Conservation (phyloP, 345 rosid species). For the Ceriops decandra region DNA sequence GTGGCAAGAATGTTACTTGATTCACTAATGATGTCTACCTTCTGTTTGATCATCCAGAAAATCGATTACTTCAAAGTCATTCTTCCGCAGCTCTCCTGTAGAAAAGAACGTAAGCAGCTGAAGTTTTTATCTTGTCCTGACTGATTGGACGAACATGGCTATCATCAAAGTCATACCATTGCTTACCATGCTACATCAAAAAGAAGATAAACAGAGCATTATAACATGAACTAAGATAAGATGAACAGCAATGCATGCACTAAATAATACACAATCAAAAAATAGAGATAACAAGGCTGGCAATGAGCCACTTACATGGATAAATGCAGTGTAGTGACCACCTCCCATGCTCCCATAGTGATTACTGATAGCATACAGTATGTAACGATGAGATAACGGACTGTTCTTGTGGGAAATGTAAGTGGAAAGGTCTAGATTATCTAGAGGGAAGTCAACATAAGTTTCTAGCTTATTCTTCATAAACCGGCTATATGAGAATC, state of each 20-base stretch:
- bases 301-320: constrained; percentile 68
- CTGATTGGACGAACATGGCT: constrained; percentile 66
- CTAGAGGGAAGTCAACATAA: constrained; percentile 83
- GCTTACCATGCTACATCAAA: constrained; percentile 72
- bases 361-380: constrained; percentile 93
- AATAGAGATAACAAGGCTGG: not conserved
- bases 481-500: constrained; percentile 87
- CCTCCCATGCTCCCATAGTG: constrained; percentile 98
- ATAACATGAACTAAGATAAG: not conserved
- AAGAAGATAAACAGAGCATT: constrained; percentile 7
- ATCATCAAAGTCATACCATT: constrained; percentile 94
- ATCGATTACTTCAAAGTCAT: constrained; percentile 12
- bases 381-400: constrained; percentile 53
- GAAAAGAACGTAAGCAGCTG: constrained; percentile 96
- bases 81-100: constrained; percentile 72
- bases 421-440: constrained; percentile 77
- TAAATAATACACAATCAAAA: not conserved
- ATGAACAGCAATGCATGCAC: not conserved
- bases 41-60: constrained; percentile 9
- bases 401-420: constrained; percentile 59
- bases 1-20: constrained; percentile 24
- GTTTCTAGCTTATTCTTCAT: constrained; percentile 92
- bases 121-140: constrained; percentile 82
- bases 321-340: constrained; percentile 97
- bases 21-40: constrained; percentile 20